A percentile compares a stretch with the other conserved stretches of the same genome.
phyloP scores from a whole-genome alignment of 257 asterid genomes.

The Solanum virginianum region DNA sequence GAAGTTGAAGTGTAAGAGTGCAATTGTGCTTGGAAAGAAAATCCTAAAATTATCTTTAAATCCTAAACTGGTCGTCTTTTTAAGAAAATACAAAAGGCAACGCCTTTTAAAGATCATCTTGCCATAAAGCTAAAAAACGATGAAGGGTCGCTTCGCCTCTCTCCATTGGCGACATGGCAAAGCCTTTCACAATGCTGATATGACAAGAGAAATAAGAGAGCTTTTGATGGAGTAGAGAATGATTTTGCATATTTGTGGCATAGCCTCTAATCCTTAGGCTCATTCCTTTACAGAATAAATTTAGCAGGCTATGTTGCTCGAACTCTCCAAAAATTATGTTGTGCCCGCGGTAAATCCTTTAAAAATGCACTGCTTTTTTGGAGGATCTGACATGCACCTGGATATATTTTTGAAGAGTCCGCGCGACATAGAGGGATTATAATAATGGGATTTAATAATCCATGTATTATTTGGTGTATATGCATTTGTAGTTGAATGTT shows the following conservation, averaged over 20 bases:
- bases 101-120: too few species aligned
- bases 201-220: not conserved
- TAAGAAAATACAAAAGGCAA: too few species aligned
- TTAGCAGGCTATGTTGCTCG: not conserved
- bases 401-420: not conserved
- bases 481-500: not conserved
- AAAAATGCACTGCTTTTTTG: not conserved
- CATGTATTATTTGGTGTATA: not conserved
- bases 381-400: not conserved
- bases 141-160: too few species aligned
- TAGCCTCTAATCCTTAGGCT: not conserved
- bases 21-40: too few species aligned
- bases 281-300: not conserved
- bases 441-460: not conserved
- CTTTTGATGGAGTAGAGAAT: not conserved
- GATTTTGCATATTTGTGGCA: not conserved
- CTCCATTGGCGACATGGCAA: too few species aligned
- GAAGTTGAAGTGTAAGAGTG: too few species aligned
- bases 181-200: not conserved
- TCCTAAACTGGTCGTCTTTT: too few species aligned
- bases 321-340: not conserved
- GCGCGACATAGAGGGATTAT: not conserved
- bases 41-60: too few species aligned
- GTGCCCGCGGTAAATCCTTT: not conserved
- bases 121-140: too few species aligned